Evolutionary conservation across 129 eudicot species (phyloP).

Genomic region (Artemisia tridentata): DNA sequence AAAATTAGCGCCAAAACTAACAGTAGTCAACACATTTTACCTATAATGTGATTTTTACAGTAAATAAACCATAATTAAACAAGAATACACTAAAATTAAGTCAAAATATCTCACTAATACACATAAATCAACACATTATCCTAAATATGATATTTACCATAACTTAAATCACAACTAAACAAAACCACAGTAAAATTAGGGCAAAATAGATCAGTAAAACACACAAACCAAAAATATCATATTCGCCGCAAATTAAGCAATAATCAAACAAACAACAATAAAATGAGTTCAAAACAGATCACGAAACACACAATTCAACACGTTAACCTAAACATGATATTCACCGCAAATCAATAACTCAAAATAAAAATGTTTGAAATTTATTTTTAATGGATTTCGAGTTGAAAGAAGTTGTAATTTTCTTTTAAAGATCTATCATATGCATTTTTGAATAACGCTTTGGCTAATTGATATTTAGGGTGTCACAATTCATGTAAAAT

Average conservation of each 20-base stretch:
- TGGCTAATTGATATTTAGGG: no score
- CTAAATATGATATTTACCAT: conserved; percentile 1
- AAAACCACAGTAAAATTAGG: not conserved
- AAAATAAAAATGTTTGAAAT: no score
- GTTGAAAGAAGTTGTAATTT: no score
- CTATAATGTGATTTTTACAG: not conserved
- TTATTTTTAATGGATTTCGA: no score
- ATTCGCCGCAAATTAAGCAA: conserved; percentile 4
- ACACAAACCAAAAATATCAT: not conserved
- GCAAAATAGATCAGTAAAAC: not conserved
- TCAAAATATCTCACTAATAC: not conserved
- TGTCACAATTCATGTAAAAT: no score
- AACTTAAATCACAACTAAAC: not conserved
- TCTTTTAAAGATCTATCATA: no score
- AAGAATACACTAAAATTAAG: not conserved
- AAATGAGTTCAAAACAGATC: not conserved
- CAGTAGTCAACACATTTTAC: not conserved
- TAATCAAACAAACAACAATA: not conserved
- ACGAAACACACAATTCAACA: not conserved
- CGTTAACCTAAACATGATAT: not conserved
- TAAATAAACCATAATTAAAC: not conserved
- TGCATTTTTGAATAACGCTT: no score
- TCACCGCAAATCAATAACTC: no score
- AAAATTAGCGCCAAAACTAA: no score
- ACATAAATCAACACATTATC: not conserved